Base-by-base conservation (phyloP, 495 filamentous ascomycete genomes). In the Evansstolkia leycettana region DNA sequence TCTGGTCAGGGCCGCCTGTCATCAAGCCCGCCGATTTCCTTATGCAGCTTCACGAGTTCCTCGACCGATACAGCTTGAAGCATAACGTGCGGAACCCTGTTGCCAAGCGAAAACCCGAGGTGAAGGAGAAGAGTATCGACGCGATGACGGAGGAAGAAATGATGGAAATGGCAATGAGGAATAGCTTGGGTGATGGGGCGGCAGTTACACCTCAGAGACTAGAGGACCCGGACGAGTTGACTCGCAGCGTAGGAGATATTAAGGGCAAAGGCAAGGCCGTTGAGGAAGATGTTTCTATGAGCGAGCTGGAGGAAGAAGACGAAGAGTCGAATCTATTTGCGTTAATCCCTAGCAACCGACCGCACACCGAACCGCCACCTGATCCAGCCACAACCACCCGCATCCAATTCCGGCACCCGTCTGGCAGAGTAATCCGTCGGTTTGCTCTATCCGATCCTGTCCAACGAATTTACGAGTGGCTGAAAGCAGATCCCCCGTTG, bases 61-160 rank as follows among this genome's bases (percentile, higher is more conserved):
- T 98, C 2, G 92, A 94, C 48, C 75, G 90, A 2, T 98, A 95
- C 54, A 94, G 87, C 48, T 65, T 98, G 36, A 82, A 78, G 8
- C 75, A 73, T 15, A 76, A 88, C 43, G 85, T 80, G 43, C 89
- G 88, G 58, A 98, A 98, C 47, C 90, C 90, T 0, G 84, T 98
- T 0, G 76, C 83, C 2, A 83, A 76, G 50, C 66, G 82, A 26
- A 92, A 89, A 54, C 67, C 76, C 2, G 80, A 84, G 44, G 67
- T 73, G 40, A 77, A 75, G 36, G 71, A 78, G 39, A 65, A 81
- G 33, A 81, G 80, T 45, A 72, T 94, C 17, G 80, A 79, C 31
- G 75, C 80, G 5, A 89, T 98, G 80, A 94, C 85, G 0, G 90
- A 98, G 48, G 88, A 95, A 43, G 86, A 98, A 55, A 89, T 89